Evolutionary conservation across 352 stramenopile species (phyloP).

Genomic region (Globisporangium canariense): DNA sequence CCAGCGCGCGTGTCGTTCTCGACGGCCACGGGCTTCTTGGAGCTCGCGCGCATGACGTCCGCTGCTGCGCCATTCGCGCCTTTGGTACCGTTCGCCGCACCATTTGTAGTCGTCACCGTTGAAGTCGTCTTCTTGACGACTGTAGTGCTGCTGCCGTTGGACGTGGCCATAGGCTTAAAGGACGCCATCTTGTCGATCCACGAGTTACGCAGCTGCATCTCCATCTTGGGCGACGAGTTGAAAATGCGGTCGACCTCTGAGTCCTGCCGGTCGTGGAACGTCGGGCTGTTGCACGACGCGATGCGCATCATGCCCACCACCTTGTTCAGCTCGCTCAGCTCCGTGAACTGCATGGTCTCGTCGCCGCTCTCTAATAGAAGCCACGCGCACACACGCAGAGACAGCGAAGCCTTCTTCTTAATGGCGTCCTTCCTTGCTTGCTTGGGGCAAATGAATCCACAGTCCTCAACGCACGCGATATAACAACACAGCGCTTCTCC

Average conservation of each 20-base stretch:
- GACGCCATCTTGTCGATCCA: slow-evolving; percentile 87
- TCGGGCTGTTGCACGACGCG: slow-evolving; percentile 79
- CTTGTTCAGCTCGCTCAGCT: slow-evolving; percentile 85
- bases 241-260: slow-evolving; percentile 89
- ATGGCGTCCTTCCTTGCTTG: neutral
- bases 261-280: slow-evolving; percentile 87
- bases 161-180: slow-evolving; percentile 50
- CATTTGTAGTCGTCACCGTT: neutral
- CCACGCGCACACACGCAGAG: neutral
- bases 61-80: neutral
- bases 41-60: slow-evolving; percentile 16
- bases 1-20: slow-evolving; percentile 11
- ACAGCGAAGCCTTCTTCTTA: neutral
- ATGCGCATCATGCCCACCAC: slow-evolving; percentile 82
- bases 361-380: neutral
- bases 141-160: slow-evolving; percentile 6
- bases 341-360: slow-evolving; percentile 80
- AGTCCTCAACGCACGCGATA: neutral
- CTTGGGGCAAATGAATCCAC: neutral
- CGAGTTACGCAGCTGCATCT: slow-evolving; percentile 81
- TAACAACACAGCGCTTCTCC: neutral
- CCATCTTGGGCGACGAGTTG: slow-evolving; percentile 88
- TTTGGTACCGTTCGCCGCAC: slow-evolving; percentile 1
- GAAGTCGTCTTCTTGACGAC: slow-evolving; percentile 45
- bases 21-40: slow-evolving; percentile 16